A percentile compares a stretch with the other conserved stretches of the same genome.
Evolutionary conservation across 345 rosid species (phyloP).

Genomic region (Eucalyptus virginea): DNA sequence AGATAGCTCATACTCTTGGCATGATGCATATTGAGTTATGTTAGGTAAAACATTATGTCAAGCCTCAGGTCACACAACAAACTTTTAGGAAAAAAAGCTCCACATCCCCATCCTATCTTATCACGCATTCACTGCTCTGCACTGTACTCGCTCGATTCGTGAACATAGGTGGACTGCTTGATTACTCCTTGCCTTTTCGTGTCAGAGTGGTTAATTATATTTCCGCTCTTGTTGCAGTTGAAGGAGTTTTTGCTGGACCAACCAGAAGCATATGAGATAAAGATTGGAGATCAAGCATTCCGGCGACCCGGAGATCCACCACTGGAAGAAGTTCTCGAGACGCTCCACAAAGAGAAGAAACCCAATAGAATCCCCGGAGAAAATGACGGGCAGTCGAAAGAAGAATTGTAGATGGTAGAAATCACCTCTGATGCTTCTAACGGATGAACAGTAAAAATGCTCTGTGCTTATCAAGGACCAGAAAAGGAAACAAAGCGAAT

Average conservation of each 20-base stretch:
- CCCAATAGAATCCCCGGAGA: not conserved
- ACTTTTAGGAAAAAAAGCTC: not conserved
- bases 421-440: not conserved
- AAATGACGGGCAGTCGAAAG: conserved; percentile 13
- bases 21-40: not conserved
- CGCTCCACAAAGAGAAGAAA: conserved; percentile 16
- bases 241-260: conserved; percentile 71
- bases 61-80: not conserved
- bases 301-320: conserved; percentile 87
- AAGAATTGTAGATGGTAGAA: conserved; percentile 34
- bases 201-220: not conserved
- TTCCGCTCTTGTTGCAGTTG: conserved; percentile 25
- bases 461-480: not conserved
- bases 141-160: not conserved
- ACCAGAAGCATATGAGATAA: conserved; percentile 75
- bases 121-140: not conserved
- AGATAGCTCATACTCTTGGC: not conserved
- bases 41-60: not conserved
- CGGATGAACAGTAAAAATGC: not conserved
- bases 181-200: not conserved
- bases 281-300: conserved; percentile 65
- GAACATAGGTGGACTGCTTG: not conserved
- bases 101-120: too few species aligned
- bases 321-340: conserved; percentile 40
- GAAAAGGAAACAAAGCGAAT: not conserved